phyloP scores from a whole-genome alignment of 2,329 filamentous ascomycete species.

The Penicillium sp. region DNA sequence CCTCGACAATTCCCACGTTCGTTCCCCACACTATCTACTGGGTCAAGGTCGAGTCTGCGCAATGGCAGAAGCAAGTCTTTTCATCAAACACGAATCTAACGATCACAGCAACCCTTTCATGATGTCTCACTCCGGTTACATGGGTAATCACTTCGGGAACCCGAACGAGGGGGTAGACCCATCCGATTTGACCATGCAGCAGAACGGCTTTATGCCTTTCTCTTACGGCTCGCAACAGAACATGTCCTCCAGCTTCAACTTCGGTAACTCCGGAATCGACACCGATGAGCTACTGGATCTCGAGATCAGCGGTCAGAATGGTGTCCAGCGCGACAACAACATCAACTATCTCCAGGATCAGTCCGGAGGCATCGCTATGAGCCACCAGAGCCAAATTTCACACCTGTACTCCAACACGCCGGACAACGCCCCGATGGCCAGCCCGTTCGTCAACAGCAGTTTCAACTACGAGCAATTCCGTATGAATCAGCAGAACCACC shows the following conservation, averaged over 20 bases:
- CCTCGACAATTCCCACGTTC: slow-evolving; percentile 15
- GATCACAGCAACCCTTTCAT: slow-evolving; percentile 60
- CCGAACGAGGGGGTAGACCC: slow-evolving; percentile 73
- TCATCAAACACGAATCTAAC: slow-evolving; percentile 70
- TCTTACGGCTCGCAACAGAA: slow-evolving; percentile 67
- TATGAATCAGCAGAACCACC: slow-evolving; percentile 54
- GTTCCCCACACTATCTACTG: slow-evolving; percentile 13
- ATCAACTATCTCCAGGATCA: slow-evolving; percentile 56
- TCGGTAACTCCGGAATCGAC: slow-evolving; percentile 75
- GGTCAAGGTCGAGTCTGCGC: slow-evolving; percentile 16
- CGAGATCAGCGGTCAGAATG: slow-evolving; percentile 49
- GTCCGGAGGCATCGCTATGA: slow-evolving; percentile 58
- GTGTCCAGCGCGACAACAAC: slow-evolving; percentile 38
- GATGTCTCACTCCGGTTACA: slow-evolving; percentile 54
- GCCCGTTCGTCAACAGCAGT: slow-evolving; percentile 75
- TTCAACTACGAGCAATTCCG: slow-evolving; percentile 80
- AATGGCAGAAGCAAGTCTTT: slow-evolving; percentile 62
- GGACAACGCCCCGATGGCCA: slow-evolving; percentile 88
- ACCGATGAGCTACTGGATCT: slow-evolving; percentile 85
- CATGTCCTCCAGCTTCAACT: slow-evolving; percentile 72
- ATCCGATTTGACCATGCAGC: slow-evolving; percentile 76
- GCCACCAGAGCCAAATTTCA: slow-evolving; percentile 69
- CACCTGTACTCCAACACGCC: slow-evolving; percentile 86
- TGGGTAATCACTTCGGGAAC: slow-evolving; percentile 58
- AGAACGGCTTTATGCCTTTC: slow-evolving; percentile 55